A percentile compares a stretch with the other conserved stretches of the same genome.
These are phyloP conservation scores for Solanum aculeatissimum DNA, from an alignment of 305 asterid genomes.

Conservation along the genomic window DNA sequence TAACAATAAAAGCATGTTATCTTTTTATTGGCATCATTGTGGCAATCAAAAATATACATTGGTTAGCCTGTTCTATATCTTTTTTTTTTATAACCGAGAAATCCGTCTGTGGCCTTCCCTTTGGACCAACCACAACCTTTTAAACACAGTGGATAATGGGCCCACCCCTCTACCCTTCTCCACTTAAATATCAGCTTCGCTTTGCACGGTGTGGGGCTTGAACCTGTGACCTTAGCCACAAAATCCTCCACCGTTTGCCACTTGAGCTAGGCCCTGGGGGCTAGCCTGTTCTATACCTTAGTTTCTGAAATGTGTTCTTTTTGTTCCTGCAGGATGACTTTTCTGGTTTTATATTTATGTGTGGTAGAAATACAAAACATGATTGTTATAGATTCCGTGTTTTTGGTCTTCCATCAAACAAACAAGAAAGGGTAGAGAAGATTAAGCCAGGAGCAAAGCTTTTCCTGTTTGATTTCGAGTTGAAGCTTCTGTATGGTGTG, in stretches of 20 bases:
- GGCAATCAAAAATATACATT: background rate
- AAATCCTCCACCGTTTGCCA: no score
- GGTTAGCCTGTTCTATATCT: background rate
- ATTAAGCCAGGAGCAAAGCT: slow-evolving; percentile 59
- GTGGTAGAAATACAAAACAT: slow-evolving; percentile 46
- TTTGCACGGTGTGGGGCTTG: no score
- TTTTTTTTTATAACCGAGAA: background rate
- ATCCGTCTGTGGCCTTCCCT: no score
- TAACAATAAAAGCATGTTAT: background rate
- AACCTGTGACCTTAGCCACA: no score
- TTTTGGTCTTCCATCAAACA: slow-evolving; percentile 59
- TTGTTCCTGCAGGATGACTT: background rate
- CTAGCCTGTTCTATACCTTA: background rate
- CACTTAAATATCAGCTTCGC: no score
- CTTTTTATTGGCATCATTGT: background rate
- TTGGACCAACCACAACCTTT: no score
- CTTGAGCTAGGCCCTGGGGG: no score
- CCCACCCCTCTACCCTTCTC: no score
- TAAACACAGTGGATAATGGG: no score
- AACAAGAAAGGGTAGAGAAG: slow-evolving; percentile 33
- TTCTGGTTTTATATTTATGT: slow-evolving; percentile 68
- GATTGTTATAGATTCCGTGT: slow-evolving; percentile 66
- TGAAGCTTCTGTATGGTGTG: slow-evolving; percentile 62
- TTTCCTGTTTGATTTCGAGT: slow-evolving; percentile 57
- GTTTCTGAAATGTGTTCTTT: background rate